Percentiles rank a stretch among this genome's conserved stretches.
These are phyloP conservation scores for Leptodermis oblonga DNA, from an alignment of 257 asterid species.

Conservation along the genomic window DNA sequence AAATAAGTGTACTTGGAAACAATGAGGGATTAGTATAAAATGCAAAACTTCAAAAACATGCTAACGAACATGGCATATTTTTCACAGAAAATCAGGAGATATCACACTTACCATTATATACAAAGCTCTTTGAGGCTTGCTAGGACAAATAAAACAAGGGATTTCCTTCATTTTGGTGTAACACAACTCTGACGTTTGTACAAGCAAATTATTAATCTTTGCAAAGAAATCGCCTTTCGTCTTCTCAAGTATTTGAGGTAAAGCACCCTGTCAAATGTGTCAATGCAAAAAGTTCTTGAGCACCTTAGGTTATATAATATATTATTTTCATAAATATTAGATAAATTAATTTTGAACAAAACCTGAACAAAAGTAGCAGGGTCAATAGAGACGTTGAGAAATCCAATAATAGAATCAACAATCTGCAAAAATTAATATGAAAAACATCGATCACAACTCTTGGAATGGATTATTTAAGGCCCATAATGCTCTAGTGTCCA, in stretches of 20 bases:
- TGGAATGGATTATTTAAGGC: not conserved
- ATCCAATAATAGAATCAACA: slow-evolving; percentile 60
- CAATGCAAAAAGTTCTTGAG: not conserved
- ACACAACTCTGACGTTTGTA: slow-evolving; percentile 48
- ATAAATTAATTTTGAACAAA: too few species aligned
- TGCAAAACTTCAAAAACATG: too few species aligned
- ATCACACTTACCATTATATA: too few species aligned
- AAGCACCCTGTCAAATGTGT: slow-evolving; percentile 54
- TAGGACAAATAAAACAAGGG: slow-evolving; percentile 63
- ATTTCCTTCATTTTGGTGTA: slow-evolving; percentile 49
- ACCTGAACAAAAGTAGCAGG: slow-evolving; percentile 90
- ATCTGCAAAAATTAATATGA: slow-evolving; percentile 50
- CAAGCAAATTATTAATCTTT: slow-evolving; percentile 39
- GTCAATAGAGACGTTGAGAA: slow-evolving; percentile 52
- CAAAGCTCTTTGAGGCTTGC: slow-evolving; percentile 91
- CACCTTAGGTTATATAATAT: not conserved
- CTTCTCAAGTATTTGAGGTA: slow-evolving; percentile 46
- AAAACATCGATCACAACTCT: slow-evolving; percentile 1
- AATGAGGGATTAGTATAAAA: too few species aligned
- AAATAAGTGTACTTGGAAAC: too few species aligned
- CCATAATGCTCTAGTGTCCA: too few species aligned
- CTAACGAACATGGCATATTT: too few species aligned
- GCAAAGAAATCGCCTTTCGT: slow-evolving; percentile 58
- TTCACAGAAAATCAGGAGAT: too few species aligned
- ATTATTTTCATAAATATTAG: too few species aligned